Evolutionary conservation across 2,329 filamentous ascomycete genomes (phyloP).

Genomic region (Teratosphaeria zuluensis): DNA sequence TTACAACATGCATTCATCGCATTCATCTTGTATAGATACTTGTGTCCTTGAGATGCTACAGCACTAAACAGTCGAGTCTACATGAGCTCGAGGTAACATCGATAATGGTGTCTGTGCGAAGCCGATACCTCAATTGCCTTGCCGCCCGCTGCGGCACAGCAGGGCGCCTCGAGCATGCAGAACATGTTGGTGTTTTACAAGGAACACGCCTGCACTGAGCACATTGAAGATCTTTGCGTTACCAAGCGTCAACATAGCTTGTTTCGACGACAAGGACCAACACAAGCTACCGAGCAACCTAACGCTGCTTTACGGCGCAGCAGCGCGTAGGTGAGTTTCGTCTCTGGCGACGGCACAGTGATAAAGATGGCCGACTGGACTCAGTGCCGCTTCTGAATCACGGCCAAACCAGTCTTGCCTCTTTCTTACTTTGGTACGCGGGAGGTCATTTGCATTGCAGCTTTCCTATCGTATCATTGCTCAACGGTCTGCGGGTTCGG

Average conservation of each 20-base stretch:
- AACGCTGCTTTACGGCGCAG: constrained; percentile 3
- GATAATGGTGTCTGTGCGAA: background rate
- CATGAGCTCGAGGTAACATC: too few relatives aligned
- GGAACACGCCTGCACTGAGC: background rate
- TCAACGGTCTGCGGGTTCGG: background rate
- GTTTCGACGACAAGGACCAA: background rate
- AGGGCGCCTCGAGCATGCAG: constrained; percentile 6
- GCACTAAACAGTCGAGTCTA: too few relatives aligned
- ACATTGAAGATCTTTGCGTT: background rate
- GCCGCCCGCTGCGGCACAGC: constrained; percentile 9
- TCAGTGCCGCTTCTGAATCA: background rate
- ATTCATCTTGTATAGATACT: too few relatives aligned
- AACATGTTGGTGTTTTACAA: background rate
- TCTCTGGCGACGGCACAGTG: background rate
- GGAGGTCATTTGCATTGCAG: background rate
- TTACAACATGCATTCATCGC: too few relatives aligned
- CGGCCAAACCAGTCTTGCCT: background rate
- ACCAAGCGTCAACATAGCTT: background rate
- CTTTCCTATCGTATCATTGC: background rate
- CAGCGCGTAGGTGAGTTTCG: constrained; percentile 2
- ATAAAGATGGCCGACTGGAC: background rate
- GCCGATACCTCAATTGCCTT: background rate
- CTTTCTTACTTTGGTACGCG: background rate
- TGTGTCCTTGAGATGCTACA: too few relatives aligned
- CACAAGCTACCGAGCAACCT: background rate